Evolutionary conservation across 176 grass and related monocot genomes (phyloP), one percentile per base, ranked within the genome.

Genomic region (Triticum turgidum): DNA sequence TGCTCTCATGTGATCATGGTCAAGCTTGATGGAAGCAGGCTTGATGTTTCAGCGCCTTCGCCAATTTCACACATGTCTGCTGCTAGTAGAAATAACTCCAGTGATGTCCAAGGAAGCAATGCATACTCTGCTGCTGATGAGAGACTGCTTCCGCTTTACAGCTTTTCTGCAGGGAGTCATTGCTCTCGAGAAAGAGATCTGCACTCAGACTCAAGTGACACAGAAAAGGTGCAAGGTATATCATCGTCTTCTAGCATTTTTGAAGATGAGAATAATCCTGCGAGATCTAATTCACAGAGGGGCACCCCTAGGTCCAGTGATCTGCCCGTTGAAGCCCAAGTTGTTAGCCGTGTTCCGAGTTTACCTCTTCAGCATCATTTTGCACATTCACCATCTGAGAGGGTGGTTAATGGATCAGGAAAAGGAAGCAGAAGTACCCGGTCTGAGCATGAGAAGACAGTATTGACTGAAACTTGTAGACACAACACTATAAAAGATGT

Each of bases 401-500:
- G 33, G 64, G 86, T 86, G 44, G 86, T 91, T 82, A 78, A 91
- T 91, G 86, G 86, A 34, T 85, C 82, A 65, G 86, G 90, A 86
- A 96, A 92, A 79, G 92, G 97, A 77, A 94, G 91, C 80, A 90
- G 90, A 81, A 98, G 97, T 72, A 89, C 87, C 74, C 92, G 94
- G n/a, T 96, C 92, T 27, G 97, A 96, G 73, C 94, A 99, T 90
- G 94, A 93, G 68, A 97, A 92, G 82, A 80, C 80, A 38, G 92
- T 90, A 62, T 86, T 91, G 67, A 89, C 88, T 30, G 94, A 92
- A 79, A 91, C 82, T 58, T 98, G 96, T 61, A 98, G 88, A 89
- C 97, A 92, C 61, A 93, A 91, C 77, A 94, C 87, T 13, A 86
- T 93, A n/a, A 94, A 93, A 79, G 90, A 97, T 13, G 92, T 99